Evolutionary conservation across 2,329 filamentous ascomycete species (phyloP).

Genomic region (Trichophaea hybrida): DNA sequence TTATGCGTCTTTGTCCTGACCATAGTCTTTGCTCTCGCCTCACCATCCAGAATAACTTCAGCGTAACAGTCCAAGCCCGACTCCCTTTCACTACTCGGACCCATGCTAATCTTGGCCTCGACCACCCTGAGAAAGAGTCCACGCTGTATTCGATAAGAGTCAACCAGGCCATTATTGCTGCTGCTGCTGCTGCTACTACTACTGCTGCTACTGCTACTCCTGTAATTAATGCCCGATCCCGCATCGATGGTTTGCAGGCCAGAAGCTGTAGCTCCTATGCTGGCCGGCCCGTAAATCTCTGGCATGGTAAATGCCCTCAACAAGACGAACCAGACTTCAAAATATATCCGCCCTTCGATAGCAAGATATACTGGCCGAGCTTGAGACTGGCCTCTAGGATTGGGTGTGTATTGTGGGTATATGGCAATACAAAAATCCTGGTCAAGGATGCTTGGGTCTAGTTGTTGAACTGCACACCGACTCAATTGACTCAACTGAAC

Average conservation of each 20-base stretch:
- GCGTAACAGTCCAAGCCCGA: slow-evolving; percentile 56
- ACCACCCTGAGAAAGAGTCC: slow-evolving; percentile 45
- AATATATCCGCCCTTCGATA: slow-evolving; percentile 65
- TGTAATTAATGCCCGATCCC: background rate
- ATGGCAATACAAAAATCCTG: slow-evolving; percentile 91
- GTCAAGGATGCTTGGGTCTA: slow-evolving; percentile 80
- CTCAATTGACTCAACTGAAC: slow-evolving; percentile 82
- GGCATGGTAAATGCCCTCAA: slow-evolving; percentile 83
- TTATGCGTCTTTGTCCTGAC: slow-evolving; percentile 56
- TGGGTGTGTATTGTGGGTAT: slow-evolving; percentile 75
- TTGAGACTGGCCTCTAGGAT: slow-evolving; percentile 46
- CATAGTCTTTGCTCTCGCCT: slow-evolving; percentile 60
- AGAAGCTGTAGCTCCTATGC: slow-evolving; percentile 29
- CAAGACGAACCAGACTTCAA: slow-evolving; percentile 93
- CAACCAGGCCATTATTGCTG: slow-evolving; percentile 27
- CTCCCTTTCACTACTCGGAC: slow-evolving; percentile 26
- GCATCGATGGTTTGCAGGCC: background rate
- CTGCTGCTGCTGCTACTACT: background rate
- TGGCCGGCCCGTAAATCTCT: slow-evolving; percentile 58
- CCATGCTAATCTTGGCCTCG: slow-evolving; percentile 21
- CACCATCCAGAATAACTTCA: slow-evolving; percentile 65
- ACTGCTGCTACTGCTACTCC: background rate
- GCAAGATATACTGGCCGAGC: slow-evolving; percentile 73
- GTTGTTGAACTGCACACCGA: slow-evolving; percentile 73
- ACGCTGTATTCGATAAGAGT: slow-evolving; percentile 54